phyloP scores from a whole-genome alignment of 176 grass and related monocot species.

The Triticum timopheevii region DNA sequence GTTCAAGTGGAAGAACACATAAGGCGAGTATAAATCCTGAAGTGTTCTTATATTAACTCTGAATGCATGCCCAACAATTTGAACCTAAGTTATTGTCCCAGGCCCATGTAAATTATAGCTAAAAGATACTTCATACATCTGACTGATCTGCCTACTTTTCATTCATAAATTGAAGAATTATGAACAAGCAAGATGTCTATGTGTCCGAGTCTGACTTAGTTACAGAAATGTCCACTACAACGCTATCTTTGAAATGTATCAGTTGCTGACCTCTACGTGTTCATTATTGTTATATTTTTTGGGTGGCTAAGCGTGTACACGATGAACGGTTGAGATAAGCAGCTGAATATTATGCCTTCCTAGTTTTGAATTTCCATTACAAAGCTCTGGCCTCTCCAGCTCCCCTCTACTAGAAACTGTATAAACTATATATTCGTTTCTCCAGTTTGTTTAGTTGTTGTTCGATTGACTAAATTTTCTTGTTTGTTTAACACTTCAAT shows the following conservation, averaged over 20 bases:
- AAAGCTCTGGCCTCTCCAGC: neutral
- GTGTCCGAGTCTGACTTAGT: neutral
- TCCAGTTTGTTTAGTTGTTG: neutral
- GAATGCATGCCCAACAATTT: neutral
- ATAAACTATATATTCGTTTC: neutral
- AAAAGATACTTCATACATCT: neutral
- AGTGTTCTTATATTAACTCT: neutral
- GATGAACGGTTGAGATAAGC: neutral
- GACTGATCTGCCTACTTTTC: neutral
- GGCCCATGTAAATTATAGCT: constrained; percentile 14
- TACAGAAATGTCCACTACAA: neutral
- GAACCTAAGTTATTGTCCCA: neutral
- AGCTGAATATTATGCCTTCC: neutral
- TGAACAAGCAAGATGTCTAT: neutral
- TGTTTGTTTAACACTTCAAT: neutral
- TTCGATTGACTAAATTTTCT: neutral
- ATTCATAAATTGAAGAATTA: neutral
- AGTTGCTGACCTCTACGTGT: neutral
- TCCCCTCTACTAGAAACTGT: neutral
- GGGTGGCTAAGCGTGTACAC: neutral
- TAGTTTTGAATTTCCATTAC: neutral
- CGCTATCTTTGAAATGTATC: neutral
- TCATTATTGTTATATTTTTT: neutral
- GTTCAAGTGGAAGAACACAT: constrained; percentile 80
- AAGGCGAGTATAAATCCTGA: constrained; percentile 52